phyloP scores from a whole-genome alignment of 2,329 filamentous ascomycete species.

The Hymenoscyphus occultus region DNA sequence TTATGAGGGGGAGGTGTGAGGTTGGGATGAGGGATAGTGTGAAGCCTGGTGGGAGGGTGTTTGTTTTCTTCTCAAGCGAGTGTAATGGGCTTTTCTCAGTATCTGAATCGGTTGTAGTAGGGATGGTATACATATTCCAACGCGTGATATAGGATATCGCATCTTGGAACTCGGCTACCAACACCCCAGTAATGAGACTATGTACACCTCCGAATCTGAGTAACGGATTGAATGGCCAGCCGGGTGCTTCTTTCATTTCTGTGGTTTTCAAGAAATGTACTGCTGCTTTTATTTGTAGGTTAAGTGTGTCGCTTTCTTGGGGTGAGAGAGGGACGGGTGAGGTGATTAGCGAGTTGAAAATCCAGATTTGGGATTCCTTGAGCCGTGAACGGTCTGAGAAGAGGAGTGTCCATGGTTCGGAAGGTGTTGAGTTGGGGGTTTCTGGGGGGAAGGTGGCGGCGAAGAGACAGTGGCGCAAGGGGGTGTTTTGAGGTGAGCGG shows the following conservation, averaged over 20 bases:
- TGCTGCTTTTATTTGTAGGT: constrained; percentile 16
- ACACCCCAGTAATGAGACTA: constrained; percentile 16
- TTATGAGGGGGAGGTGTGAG: constrained; percentile 29
- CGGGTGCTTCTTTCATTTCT: constrained; percentile 30
- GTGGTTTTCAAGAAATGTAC: constrained; percentile 24
- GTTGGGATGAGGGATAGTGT: constrained; percentile 25
- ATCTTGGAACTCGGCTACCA: constrained; percentile 19
- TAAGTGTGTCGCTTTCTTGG: constrained; percentile 11
- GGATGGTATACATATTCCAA: constrained; percentile 30
- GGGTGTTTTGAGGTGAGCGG: constrained; percentile 32
- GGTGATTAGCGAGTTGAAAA: constrained; percentile 31
- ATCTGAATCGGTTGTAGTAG: constrained; percentile 13
- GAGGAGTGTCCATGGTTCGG: constrained; percentile 29
- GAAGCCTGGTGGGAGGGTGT: constrained; percentile 23
- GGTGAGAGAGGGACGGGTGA: constrained; percentile 14
- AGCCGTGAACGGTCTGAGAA: constrained; percentile 34
- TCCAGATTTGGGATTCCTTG: constrained; percentile 34
- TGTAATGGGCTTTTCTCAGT: background rate
- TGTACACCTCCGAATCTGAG: constrained; percentile 30
- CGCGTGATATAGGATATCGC: constrained; percentile 20
- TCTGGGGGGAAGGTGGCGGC: constrained; percentile 30
- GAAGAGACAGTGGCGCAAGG: constrained; percentile 31
- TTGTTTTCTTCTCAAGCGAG: background rate
- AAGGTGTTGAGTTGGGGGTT: background rate
- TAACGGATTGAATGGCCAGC: constrained; percentile 32